Base-by-base conservation (phyloP, 2,329 filamentous ascomycete species). In the Paracoccidioides lutzii region DNA sequence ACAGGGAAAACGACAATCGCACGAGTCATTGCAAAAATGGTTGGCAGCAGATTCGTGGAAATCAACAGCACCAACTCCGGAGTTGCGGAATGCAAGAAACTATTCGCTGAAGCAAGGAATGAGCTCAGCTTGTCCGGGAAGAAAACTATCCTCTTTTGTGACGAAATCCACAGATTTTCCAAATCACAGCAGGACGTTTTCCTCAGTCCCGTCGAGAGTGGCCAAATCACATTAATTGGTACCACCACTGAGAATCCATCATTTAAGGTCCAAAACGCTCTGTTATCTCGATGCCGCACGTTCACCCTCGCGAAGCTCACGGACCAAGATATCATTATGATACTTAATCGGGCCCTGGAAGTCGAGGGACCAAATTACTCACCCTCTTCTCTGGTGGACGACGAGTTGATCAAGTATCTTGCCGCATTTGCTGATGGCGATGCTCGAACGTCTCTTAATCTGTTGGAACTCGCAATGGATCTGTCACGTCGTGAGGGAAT, bases 211-310 rank as follows among this genome's bases (percentile, higher is more conserved):
- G 91, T 97, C 28, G 93, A 98, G 71, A 84, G 84, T 0, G 93
- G 93, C 5, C 87, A 87, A 33, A 85, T 98, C 61, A 96, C 88
- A 0, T 76, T 98, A 35, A 93, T 97, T 58, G 93, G 90, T 9
- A 93, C 93, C 5, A 98, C 93, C 3, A 98, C 93, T 0, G 93
- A 98, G 70, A 98, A 98, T 62, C 93, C 93, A 0, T 91, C 86
- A 3, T 97, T 97, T 76, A 91, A 94, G 65, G 83, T 98, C 44
- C 87, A 93, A 63, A 85, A 82, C 60, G 91, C 93, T 1, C 76
- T 98, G 55, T 77, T 97, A 2, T 95, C 88, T 30, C 81, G 93
- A 49, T 97, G 91, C 71, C 81, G 93, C 33, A 95, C 89, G 0
- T 97, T 98, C 63, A 95, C 89, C 0, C 74, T 98, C 8, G 76